Base-by-base conservation (phyloP, 257 asterid species). In the Capsicum rhomboideum region DNA sequence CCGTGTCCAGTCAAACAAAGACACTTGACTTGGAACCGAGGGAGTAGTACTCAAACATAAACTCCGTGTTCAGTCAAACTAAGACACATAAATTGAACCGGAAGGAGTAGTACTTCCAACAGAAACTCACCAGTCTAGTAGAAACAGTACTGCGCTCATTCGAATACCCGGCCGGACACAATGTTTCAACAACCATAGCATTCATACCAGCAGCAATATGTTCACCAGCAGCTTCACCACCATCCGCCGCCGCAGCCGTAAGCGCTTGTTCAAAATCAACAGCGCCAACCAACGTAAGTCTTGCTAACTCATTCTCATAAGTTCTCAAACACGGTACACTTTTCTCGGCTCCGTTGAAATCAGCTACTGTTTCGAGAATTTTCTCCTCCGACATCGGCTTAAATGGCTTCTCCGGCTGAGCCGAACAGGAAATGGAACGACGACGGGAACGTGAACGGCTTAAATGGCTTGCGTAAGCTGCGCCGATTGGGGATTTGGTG, bases 241-340 rank as follows among this genome's bases (percentile, higher is more conserved):
- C 98, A 79, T 93, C 98, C 4, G 97, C 99, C 1, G 98, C 97
- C 5, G 98, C 99, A 78, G 99, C 99, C 6, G 96, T 91, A 52
- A 96, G 87, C 20, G 99, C 98, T 84, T 94, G 99, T 86, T 91
- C 90, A 82, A 87, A 90, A 52, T 91, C 95, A 58, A 92, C 99
- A 66, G 94, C 88, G 34, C 98, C 99, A 21, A 92, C 90, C 23
- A 94, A 88, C 23, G 94, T 92, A 8, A 96, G 89, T 78, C 98
- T 92, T 37, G 94, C 91, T 81, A 91, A 84, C 84, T 93, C 93
- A 83, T 92, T 93, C 86, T 96, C 99, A 81, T 89, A 96, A 4
- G 96, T 90, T 89, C 99, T 89, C 75, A 94, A 93, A 6, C 87
- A 92, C 50, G 81, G 81, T 0, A 90, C 89, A 12, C 78, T 14